Base-by-base conservation (phyloP, 805 yeast genomes). In the Starmerella vitae region DNA sequence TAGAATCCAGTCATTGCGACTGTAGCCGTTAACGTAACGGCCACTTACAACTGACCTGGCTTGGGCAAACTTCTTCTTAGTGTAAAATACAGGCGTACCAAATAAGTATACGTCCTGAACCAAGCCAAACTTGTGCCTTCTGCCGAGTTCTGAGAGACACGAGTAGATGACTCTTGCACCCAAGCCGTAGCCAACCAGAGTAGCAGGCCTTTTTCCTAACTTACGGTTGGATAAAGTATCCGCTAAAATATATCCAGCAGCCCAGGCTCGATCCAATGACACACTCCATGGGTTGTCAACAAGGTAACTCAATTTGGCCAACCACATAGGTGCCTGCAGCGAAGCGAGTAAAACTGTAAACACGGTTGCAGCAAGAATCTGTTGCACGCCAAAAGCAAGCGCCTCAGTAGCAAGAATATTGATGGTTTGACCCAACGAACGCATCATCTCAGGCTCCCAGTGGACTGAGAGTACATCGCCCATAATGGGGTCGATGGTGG, bases 371-470 rank as follows among this genome's bases (percentile, higher is more conserved):
- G 97, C 98, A 27, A 91, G 66, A 41, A 91, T 78, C 58, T 93
- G 98, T 62, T 91, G 99, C 33, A 91, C 78, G 4, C 95, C 83
- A 49, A 88, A 91, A 0, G 93, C 74, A 38, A 93, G 66, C 0
- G 93, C 88, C 60, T 91, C 99, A 30, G 88, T 80, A 0, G 98
- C 98, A 41, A 91, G 67, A 51, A 91, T 86, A 46, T 75, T 74
- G 47, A 91, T 88, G 0, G 98, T 91, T 59, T 91, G 96, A 56
- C 99, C 99, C 72, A 82, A 84, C 39, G 94, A 80, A 45, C 75
- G 78, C 52, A 91, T 73, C 91, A 91, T 83, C 49, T 91, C 98
- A 0, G 99, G 99, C 59, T 91, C 99, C 98, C 98, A 91, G 34
- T 82, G 63, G 6, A 91, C 65, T 0, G 97, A 84, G 51, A 79